Evolutionary conservation across 1,284 basidiomycete species (phyloP).

Genomic region (Apiotrichum domesticum): DNA sequence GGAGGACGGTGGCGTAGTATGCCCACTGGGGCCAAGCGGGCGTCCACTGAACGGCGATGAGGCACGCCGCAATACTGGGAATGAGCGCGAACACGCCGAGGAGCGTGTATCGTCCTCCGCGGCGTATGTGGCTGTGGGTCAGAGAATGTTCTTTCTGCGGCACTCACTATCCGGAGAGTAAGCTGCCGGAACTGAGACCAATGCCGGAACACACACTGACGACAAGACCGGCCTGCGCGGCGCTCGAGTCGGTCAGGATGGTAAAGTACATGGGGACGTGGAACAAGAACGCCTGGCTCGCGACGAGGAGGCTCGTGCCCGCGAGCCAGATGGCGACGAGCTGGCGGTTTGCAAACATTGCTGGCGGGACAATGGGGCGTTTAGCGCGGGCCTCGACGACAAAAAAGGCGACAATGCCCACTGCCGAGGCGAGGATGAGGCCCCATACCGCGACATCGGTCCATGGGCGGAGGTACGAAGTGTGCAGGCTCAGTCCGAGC

Average conservation of each 20-base stretch:
- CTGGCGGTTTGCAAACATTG: constrained; percentile 64
- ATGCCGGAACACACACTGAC: constrained; percentile 67
- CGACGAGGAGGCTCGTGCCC: constrained; percentile 57
- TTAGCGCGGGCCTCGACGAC: constrained; percentile 64
- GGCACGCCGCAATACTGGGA: constrained; percentile 26
- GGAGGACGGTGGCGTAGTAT: constrained; percentile 41
- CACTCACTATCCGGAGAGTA: constrained; percentile 73
- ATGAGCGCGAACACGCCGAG: constrained; percentile 36
- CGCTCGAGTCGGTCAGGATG: constrained; percentile 37
- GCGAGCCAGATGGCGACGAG: constrained; percentile 48
- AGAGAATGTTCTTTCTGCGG: neutral
- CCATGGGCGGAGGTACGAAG: constrained; percentile 74
- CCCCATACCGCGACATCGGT: constrained; percentile 62
- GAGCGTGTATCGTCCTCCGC: constrained; percentile 32
- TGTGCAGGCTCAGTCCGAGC: constrained; percentile 71
- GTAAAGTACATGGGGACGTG: constrained; percentile 44
- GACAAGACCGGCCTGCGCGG: constrained; percentile 46
- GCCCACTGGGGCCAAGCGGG: constrained; percentile 32
- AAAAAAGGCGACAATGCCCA: constrained; percentile 57
- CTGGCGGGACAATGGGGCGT: constrained; percentile 74
- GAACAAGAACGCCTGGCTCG: constrained; percentile 59
- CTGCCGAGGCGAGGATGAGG: constrained; percentile 55
- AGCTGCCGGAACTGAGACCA: constrained; percentile 71
- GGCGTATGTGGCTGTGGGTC: constrained; percentile 37
- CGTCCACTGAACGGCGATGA: constrained; percentile 37